phyloP scores from a whole-genome alignment of 768 basidiomycete genomes.

The Chiua virens region DNA sequence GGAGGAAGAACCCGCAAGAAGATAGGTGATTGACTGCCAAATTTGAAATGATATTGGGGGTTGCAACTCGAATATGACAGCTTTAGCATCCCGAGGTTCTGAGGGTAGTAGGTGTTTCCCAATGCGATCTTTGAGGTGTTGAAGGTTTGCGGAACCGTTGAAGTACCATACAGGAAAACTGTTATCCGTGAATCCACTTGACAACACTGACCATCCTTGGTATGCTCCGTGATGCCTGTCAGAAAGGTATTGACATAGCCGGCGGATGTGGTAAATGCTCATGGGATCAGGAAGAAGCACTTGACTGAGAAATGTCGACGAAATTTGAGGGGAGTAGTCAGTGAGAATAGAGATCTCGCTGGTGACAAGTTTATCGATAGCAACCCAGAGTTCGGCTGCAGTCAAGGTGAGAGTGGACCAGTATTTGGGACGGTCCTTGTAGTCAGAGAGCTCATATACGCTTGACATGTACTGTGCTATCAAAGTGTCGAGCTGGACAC shows the following conservation, averaged over 20 bases:
- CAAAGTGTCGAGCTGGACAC: too few species aligned
- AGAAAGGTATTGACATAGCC: too few species aligned
- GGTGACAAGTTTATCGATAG: conserved; percentile 28
- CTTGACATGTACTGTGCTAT: too few species aligned
- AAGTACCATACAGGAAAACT: too few species aligned
- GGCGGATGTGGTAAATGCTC: too few species aligned
- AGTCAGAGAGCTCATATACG: too few species aligned
- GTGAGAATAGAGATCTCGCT: background rate
- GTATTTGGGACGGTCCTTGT: conserved; percentile 7
- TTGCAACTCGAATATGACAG: conserved; percentile 39
- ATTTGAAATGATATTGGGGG: conserved; percentile 34
- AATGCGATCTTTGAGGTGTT: background rate
- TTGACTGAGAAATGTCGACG: conserved; percentile 12
- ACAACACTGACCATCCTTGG: too few species aligned
- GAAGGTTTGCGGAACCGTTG: too few species aligned
- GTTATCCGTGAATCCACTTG: too few species aligned
- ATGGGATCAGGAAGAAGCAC: conserved; percentile 25
- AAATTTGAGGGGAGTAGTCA: conserved; percentile 33
- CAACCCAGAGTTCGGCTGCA: conserved; percentile 34
- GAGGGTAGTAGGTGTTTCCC: too few species aligned
- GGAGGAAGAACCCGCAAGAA: conserved; percentile 9
- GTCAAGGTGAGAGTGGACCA: conserved; percentile 40
- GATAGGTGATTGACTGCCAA: conserved; percentile 39
- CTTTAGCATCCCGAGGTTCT: conserved; percentile 19
- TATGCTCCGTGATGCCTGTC: too few species aligned